phyloP scores from a whole-genome alignment of 768 basidiomycete species.

The Boletus fagicola region DNA sequence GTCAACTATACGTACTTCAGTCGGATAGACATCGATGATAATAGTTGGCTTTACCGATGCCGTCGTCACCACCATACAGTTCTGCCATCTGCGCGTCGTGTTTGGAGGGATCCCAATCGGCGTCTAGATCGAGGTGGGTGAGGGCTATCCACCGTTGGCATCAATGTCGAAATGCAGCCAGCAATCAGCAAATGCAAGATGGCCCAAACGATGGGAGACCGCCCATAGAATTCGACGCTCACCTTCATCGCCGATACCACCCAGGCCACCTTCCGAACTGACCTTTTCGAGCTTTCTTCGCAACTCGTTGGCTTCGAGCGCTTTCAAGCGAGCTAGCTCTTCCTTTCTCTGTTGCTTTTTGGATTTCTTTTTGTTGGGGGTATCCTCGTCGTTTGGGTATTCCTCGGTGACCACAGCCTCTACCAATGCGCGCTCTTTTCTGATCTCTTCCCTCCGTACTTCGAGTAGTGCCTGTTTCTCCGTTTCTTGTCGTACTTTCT shows the following conservation, averaged over 20 bases:
- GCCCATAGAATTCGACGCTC: neutral
- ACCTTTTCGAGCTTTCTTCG: slow-evolving; percentile 72
- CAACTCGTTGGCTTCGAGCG: slow-evolving; percentile 82
- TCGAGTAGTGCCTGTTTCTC: slow-evolving; percentile 70
- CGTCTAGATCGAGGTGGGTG: slow-evolving; percentile 77
- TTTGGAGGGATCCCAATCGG: slow-evolving; percentile 85
- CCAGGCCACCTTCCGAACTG: slow-evolving; percentile 64
- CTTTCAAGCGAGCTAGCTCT: slow-evolving; percentile 77
- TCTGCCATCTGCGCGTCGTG: slow-evolving; percentile 83
- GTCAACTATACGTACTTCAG: slow-evolving; percentile 14
- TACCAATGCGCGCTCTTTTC: slow-evolving; percentile 59
- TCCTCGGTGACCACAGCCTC: slow-evolving; percentile 75
- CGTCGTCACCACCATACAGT: slow-evolving; percentile 59
- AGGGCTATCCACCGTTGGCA: slow-evolving; percentile 43
- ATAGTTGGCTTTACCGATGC: slow-evolving; percentile 26
- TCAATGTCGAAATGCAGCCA: neutral
- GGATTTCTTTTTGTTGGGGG: slow-evolving; percentile 48
- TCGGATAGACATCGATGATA: neutral
- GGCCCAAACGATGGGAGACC: neutral
- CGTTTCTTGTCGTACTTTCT: slow-evolving; percentile 68
- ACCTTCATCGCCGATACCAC: slow-evolving; percentile 29
- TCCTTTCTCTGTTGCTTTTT: slow-evolving; percentile 46
- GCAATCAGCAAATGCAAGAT: neutral
- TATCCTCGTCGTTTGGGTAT: slow-evolving; percentile 68
- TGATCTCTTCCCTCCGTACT: slow-evolving; percentile 72